These are phyloP conservation scores for Ceratobasidium sp. DNA, from an alignment of 1,284 basidiomycete genomes.

Conservation along the genomic window DNA sequence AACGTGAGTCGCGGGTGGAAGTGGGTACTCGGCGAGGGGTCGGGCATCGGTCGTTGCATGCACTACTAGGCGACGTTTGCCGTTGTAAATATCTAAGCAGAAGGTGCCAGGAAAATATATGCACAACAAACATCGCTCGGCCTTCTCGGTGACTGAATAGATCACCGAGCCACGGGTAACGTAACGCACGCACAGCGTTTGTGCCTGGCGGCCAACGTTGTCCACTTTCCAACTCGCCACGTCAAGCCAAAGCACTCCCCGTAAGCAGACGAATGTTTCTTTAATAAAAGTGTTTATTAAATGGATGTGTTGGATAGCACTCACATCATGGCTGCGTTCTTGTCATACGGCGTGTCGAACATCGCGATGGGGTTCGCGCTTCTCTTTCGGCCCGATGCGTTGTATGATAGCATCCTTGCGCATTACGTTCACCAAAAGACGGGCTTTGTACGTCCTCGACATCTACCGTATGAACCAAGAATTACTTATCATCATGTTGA, in stretches of 20 bases:
- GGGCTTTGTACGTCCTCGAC: slow-evolving; percentile 15
- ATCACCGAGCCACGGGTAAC: background rate
- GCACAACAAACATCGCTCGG: background rate
- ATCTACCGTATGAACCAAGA: background rate
- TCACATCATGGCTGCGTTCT: slow-evolving; percentile 1
- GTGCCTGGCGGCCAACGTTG: background rate
- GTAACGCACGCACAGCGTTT: background rate
- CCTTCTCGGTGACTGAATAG: background rate
- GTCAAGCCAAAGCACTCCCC: background rate
- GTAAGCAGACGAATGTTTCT: too few relatives aligned
- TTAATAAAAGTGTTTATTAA: too few relatives aligned
- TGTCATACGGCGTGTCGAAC: slow-evolving; percentile 28
- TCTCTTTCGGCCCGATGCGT: slow-evolving; percentile 4
- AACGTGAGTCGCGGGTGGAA: too few relatives aligned
- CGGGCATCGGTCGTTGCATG: too few relatives aligned
- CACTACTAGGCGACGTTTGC: too few relatives aligned
- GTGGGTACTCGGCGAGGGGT: too few relatives aligned
- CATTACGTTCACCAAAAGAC: slow-evolving; percentile 7
- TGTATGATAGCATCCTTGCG: slow-evolving; percentile 19
- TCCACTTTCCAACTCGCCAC: background rate
- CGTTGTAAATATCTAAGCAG: too few relatives aligned
- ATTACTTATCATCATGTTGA: background rate
- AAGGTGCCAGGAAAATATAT: too few relatives aligned
- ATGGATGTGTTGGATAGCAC: background rate
- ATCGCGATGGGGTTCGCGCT: slow-evolving; percentile 15